phyloP scores from a whole-genome alignment of 2,329 filamentous ascomycete genomes.

The Cercospora zeae-maydis region DNA sequence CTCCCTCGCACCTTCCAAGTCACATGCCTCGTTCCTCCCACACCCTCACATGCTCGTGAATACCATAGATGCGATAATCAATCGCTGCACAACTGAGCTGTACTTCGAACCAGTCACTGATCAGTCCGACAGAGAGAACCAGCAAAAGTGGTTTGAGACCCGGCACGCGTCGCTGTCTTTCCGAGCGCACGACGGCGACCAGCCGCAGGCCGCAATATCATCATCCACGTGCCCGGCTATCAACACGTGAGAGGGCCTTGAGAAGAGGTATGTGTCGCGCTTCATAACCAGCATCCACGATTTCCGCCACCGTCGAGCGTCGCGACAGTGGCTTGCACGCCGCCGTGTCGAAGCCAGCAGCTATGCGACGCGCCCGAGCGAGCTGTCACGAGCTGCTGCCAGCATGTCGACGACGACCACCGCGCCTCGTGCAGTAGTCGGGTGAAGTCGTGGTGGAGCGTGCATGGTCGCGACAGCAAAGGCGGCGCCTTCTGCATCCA shows the following conservation, averaged over 20 bases:
- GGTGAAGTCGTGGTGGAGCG: neutral
- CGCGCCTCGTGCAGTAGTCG: neutral
- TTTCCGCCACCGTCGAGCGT: neutral
- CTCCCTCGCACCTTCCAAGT: neutral
- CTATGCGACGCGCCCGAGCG: neutral
- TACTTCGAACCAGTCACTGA: neutral
- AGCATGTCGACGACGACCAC: neutral
- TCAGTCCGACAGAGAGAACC: neutral
- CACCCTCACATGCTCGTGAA: neutral
- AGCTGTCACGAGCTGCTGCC: neutral
- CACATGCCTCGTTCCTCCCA: neutral
- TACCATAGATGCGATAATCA: neutral
- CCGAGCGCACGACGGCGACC: conserved; percentile 1
- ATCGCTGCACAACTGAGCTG: neutral
- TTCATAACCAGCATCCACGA: neutral
- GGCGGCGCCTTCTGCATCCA: neutral
- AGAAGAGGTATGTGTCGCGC: conserved; percentile 1
- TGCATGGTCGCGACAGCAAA: neutral
- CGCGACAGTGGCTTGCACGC: neutral
- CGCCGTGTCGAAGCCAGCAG: neutral
- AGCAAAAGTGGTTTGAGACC: neutral
- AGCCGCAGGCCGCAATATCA: neutral
- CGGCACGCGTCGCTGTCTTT: neutral
- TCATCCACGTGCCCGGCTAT: neutral
- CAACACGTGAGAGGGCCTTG: neutral